Evolutionary conservation across 78 protist genomes (phyloP).

Genomic region (Dictyostelium purpureum): DNA sequence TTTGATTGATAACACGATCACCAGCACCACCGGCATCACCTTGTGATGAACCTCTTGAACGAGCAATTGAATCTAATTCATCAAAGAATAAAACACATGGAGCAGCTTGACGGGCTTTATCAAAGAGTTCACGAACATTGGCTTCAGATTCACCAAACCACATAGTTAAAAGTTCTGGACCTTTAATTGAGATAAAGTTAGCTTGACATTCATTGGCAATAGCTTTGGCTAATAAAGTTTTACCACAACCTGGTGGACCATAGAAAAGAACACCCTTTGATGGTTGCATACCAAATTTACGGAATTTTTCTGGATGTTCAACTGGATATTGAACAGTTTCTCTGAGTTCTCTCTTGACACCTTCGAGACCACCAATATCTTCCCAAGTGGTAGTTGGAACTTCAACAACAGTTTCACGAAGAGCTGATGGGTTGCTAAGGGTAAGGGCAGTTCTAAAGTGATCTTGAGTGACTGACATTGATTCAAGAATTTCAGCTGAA

Average conservation of each 20-base stretch:
- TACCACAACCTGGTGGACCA: conserved; percentile 99
- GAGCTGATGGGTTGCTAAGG: conserved; percentile 98
- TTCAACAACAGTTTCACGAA: conserved; percentile 99
- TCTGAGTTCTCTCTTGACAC: conserved; percentile 93
- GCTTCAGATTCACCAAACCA: conserved; percentile 99
- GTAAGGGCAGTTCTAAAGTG: conserved; percentile 96
- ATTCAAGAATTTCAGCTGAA: conserved; percentile 98
- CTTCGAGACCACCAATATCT: conserved; percentile 99
- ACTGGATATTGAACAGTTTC: conserved; percentile 99
- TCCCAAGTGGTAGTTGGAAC: conserved; percentile 99
- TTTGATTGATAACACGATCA: conserved; percentile 99
- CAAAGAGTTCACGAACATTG: conserved; percentile 99
- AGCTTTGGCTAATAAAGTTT: conserved; percentile 99
- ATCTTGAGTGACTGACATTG: conserved; percentile 98
- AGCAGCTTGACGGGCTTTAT: conserved; percentile 99
- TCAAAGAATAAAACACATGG: conserved; percentile 99
- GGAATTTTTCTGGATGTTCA: conserved; percentile 99
- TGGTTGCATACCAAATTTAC: conserved; percentile 99
- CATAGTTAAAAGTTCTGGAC: conserved; percentile 98
- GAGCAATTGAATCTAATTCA: conserved; percentile 99
- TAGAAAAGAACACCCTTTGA: conserved; percentile 99
- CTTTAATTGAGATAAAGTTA: conserved; percentile 99
- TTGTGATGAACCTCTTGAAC: conserved; percentile 95
- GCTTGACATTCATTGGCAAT: conserved; percentile 99
- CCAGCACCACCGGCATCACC: conserved; percentile 99